Evolutionary conservation across 2,329 filamentous ascomycete species (phyloP).

Genomic region (Penicillium sp.): DNA sequence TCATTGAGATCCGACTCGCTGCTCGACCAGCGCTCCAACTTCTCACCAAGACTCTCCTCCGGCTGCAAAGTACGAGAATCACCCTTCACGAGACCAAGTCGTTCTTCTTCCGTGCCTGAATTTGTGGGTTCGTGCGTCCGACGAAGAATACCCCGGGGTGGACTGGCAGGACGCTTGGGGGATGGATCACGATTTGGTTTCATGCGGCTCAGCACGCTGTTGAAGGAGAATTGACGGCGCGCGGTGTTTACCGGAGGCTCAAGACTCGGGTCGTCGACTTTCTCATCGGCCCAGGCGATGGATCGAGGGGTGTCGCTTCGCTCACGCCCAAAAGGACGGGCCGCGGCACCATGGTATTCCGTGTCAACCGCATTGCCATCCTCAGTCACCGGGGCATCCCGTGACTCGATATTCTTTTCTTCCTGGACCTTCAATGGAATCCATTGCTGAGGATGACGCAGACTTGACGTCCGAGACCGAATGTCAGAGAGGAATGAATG

Average conservation of each 20-base stretch:
- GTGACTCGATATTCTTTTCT: conserved; percentile 22
- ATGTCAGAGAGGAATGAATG: conserved; percentile 41
- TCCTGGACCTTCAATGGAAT: conserved; percentile 34
- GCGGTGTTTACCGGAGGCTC: conserved; percentile 52
- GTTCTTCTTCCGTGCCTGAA: conserved; percentile 75
- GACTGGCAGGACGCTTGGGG: conserved; percentile 19
- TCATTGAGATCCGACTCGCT: conserved; percentile 15
- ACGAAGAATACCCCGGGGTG: conserved; percentile 42
- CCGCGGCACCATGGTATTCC: conserved; percentile 29
- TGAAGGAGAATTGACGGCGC: conserved; percentile 85
- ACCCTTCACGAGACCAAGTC: conserved; percentile 76
- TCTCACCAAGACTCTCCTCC: conserved; percentile 30
- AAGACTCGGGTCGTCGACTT: conserved; percentile 13
- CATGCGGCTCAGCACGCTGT: conserved; percentile 70
- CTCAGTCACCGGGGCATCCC: neutral
- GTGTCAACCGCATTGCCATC: conserved; percentile 48
- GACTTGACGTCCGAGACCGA: conserved; percentile 39
- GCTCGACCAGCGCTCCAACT: conserved; percentile 29
- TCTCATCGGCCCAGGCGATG: conserved; percentile 37
- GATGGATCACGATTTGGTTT: conserved; percentile 26
- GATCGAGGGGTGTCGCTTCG: conserved; percentile 42
- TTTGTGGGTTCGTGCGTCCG: conserved; percentile 50
- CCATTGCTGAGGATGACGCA: conserved; percentile 37
- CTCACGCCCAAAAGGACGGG: conserved; percentile 16
- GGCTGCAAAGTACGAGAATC: conserved; percentile 47